These are phyloP conservation scores for Pyrus bretschneideri DNA, from an alignment of 306 rosid genomes.

Conservation along the genomic window DNA sequence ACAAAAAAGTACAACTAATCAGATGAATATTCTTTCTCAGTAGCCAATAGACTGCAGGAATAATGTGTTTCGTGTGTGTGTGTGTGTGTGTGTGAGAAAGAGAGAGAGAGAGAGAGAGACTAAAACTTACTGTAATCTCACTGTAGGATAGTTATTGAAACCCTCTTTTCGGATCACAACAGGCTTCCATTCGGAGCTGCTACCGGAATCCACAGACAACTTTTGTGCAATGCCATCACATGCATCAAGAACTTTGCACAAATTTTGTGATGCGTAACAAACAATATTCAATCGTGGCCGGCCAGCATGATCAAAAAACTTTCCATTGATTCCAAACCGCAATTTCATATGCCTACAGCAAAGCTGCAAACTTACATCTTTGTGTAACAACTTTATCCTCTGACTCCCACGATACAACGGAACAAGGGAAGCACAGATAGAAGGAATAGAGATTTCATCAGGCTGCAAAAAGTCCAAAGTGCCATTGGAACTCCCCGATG, in stretches of 20 bases:
- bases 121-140: slow-evolving; percentile 85
- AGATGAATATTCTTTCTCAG: not conserved
- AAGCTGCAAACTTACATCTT: slow-evolving; percentile 58
- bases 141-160: slow-evolving; percentile 62
- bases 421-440: slow-evolving; percentile 50
- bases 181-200: slow-evolving; percentile 74
- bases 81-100: too few relatives aligned
- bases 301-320: slow-evolving; percentile 67
- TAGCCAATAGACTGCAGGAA: not conserved
- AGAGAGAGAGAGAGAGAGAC: not conserved
- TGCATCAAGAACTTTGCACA: slow-evolving; percentile 71
- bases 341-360: slow-evolving; percentile 56
- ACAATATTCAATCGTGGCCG: slow-evolving; percentile 65
- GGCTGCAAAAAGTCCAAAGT: slow-evolving; percentile 42
- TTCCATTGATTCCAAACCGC: slow-evolving; percentile 73
- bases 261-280: slow-evolving; percentile 50
- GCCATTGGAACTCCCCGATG: slow-evolving; percentile 18
- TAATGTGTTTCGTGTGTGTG: not conserved
- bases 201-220: slow-evolving; percentile 48
- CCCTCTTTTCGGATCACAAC: slow-evolving; percentile 66
- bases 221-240: slow-evolving; percentile 55
- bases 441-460: slow-evolving; percentile 42
- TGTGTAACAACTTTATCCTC: slow-evolving; percentile 62
- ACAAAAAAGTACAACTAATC: not conserved
- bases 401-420: slow-evolving; percentile 46